These are phyloP conservation scores for Saccharomycopsis olivae DNA, from an alignment of 805 yeast genomes.

Conservation along the genomic window DNA sequence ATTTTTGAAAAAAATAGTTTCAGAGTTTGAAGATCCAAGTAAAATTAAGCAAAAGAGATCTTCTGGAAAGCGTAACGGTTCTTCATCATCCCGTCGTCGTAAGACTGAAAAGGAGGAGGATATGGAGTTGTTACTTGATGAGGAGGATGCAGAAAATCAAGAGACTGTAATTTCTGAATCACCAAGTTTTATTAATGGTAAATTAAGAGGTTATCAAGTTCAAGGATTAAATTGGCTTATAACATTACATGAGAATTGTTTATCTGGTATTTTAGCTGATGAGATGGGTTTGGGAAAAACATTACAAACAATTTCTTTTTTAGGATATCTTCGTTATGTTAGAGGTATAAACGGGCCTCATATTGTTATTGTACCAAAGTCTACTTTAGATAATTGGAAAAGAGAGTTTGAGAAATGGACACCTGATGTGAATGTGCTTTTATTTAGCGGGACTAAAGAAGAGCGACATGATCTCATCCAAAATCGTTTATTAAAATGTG, in stretches of 20 bases:
- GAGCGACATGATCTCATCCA: slow-evolving; percentile 52
- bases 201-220: slow-evolving; percentile 79
- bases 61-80: slow-evolving; percentile 18
- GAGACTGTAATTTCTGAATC: slow-evolving; percentile 75
- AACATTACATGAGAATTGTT: slow-evolving; percentile 73
- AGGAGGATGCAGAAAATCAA: slow-evolving; percentile 41
- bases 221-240: slow-evolving; percentile 96
- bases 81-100: slow-evolving; percentile 44
- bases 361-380: slow-evolving; percentile 86
- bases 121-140: slow-evolving; percentile 79
- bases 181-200: slow-evolving; percentile 69
- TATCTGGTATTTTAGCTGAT: slow-evolving; percentile 92
- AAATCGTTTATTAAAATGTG: slow-evolving; percentile 50
- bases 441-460: slow-evolving; percentile 87
- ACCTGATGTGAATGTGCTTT: slow-evolving; percentile 79
- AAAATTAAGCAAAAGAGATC: slow-evolving; percentile 26
- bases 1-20: slow-evolving; percentile 48
- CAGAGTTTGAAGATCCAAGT: slow-evolving; percentile 42
- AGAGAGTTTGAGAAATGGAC: slow-evolving; percentile 95
- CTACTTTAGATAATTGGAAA: slow-evolving; percentile 93
- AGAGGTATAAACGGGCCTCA: slow-evolving; percentile 82
- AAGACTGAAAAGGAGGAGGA: slow-evolving; percentile 95
- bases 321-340: slow-evolving; percentile 77
- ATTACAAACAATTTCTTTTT: slow-evolving; percentile 83
- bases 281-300: slow-evolving; percentile 99